Conservation (phyloP, 106 monocot species). For the Chionographis japonica region DNA sequence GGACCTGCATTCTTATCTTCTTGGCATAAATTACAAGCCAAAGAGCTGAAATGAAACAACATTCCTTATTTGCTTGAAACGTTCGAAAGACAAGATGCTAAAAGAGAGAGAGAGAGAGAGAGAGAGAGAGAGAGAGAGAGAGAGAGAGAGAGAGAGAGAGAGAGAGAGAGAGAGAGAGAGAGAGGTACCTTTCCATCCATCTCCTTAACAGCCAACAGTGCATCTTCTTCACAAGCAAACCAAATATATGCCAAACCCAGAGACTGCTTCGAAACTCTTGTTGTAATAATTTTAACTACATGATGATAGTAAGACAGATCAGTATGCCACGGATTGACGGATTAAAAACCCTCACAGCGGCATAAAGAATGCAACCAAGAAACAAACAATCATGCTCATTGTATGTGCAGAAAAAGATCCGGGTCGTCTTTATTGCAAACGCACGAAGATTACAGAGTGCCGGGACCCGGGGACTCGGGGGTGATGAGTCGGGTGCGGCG, state of each 20-base stretch:
- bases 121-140: background rate
- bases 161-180: background rate
- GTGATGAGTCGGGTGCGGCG: no score
- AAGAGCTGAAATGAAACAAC: no score
- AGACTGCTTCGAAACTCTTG: conserved; percentile 35
- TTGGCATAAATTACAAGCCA: no score
- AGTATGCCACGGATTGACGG: background rate
- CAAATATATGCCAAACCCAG: conserved; percentile 58
- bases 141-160: background rate
- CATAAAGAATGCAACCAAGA: background rate
- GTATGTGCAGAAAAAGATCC: no score
- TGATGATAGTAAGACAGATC: background rate
- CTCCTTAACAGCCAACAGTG: conserved; percentile 35
- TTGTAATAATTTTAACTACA: conserved; percentile 52
- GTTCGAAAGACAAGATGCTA: no score
- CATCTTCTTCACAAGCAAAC: conserved; percentile 43
- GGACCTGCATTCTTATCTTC: no score
- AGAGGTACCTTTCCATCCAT: conserved; percentile 61
- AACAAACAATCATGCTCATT: background rate
- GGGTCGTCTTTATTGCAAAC: no score
- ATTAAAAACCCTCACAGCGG: background rate
- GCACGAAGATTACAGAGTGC: no score
- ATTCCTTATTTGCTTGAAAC: no score
- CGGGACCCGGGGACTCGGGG: no score
- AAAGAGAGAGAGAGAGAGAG: background rate